Base-by-base conservation (phyloP, 2,329 filamentous ascomycete genomes). In the Emergomyces africanus region DNA sequence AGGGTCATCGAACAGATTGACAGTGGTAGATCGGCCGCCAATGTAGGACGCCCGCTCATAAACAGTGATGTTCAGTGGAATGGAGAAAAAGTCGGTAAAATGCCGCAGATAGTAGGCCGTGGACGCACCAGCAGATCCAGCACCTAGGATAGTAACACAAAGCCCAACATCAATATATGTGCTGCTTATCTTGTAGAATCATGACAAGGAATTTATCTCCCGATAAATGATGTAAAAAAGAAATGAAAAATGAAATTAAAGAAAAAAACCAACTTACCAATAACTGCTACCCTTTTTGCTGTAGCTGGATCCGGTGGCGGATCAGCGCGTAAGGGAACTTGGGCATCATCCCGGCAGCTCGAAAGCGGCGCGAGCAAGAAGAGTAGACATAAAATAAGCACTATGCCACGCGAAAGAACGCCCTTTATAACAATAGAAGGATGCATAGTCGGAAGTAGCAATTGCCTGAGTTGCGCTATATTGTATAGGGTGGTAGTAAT, bases 101-200 rank as follows among this genome's bases (percentile, higher is more conserved):
- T 86, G 83, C 44, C 81, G 80, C 53, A 99, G 78, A 68, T 92
- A 84, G 72, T 94, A 96, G 0, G 94, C 91, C 2, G 90, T 79
- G 1, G 91, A 95, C 4, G 94, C 84, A 35, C 94, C 94, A 35
- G 84, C 92, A 49, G 94, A 86, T 53, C 94, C 94, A 65, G 92
- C 92, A 62, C 94, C 92, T 95, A 69, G 6, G 63, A 20, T 63
- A 48, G 3, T n/a, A n/a, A 46, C 14, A 28, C 3, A 42, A 5
- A 48, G 12, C 14, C 53, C 39, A 44, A 28, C 28, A 4, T 55
- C 18, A 55, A 44, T 55, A 55, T 14, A 15, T 54, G n/a, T 42
- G 14, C 20, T 41, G 23, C 35, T 54, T 39, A 35, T 15, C 28
- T 14, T 33, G 14, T 15, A n/a, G 25, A 37, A 18, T 20, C 14